phyloP scores from a whole-genome alignment of 2,329 filamentous ascomycete species.

The Stachybotrys chlorohalonatus region DNA sequence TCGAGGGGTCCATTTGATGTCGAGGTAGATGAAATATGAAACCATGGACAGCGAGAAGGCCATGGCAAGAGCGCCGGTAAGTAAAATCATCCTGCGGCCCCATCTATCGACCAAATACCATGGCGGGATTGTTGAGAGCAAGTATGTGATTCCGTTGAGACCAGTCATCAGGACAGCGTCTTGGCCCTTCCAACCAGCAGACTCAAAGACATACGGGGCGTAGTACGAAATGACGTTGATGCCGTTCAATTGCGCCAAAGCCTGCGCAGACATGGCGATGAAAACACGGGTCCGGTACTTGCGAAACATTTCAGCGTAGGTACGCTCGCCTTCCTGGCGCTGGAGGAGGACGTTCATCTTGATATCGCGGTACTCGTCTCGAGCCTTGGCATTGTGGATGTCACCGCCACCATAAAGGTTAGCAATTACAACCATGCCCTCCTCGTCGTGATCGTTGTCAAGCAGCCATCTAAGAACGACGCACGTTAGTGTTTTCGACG shows the following conservation, averaged over 20 bases:
- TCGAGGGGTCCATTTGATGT: constrained; percentile 67
- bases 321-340: constrained; percentile 88
- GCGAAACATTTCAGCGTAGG: constrained; percentile 90
- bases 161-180: constrained; percentile 94
- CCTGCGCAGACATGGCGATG: constrained; percentile 98
- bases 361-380: constrained; percentile 96
- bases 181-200: constrained; percentile 89
- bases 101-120: constrained; percentile 95
- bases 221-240: constrained; percentile 99
- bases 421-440: constrained; percentile 96
- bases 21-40: constrained; percentile 90
- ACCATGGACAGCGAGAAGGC: constrained; percentile 78
- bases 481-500: constrained; percentile 2
- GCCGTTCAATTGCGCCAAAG: constrained; percentile 89
- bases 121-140: constrained; percentile 85
- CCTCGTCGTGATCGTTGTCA: constrained; percentile 96
- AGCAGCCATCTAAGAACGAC: constrained; percentile 68
- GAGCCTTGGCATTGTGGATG: constrained; percentile 84
- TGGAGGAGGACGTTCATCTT: constrained; percentile 95
- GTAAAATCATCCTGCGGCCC: constrained; percentile 80
- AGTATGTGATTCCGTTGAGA: constrained; percentile 84
- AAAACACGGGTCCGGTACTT: constrained; percentile 87
- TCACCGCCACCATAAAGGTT: constrained; percentile 95
- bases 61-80: constrained; percentile 87
- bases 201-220: constrained; percentile 91